Conservation (phyloP, 2,329 filamentous ascomycete species). For the Colletotrichum sp. region DNA sequence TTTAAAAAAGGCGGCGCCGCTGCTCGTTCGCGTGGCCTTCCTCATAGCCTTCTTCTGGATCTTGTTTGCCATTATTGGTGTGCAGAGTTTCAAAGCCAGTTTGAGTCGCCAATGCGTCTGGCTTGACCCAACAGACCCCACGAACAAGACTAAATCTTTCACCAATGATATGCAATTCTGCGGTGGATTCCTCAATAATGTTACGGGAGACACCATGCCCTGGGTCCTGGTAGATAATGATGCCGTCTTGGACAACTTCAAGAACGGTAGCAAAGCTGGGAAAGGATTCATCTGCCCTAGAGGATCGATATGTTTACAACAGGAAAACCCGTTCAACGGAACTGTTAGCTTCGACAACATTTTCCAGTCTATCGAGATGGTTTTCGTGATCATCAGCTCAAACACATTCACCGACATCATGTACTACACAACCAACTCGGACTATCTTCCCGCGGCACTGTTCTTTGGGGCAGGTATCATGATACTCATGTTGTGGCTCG, state of each 20-base stretch:
- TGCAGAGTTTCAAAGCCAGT: conserved; percentile 94
- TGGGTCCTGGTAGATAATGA: conserved; percentile 61
- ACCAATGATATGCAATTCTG: conserved; percentile 78
- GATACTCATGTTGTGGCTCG: conserved; percentile 94
- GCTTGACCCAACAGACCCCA: conserved; percentile 67
- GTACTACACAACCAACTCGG: conserved; percentile 90
- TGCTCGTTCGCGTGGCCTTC: conserved; percentile 92
- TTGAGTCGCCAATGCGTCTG: conserved; percentile 79
- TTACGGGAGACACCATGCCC: conserved; percentile 60
- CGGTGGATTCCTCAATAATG: conserved; percentile 76
- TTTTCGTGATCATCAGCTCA: conserved; percentile 98
- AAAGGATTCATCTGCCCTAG: conserved; percentile 91
- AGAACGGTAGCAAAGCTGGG: conserved; percentile 53
- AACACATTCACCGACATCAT: conserved; percentile 96
- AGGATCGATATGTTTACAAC: conserved; percentile 83
- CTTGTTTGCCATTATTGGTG: conserved; percentile 92
- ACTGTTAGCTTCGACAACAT: conserved; percentile 98
- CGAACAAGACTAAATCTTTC: conserved; percentile 59
- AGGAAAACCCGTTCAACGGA: conserved; percentile 77
- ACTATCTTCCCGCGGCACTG: conserved; percentile 85
- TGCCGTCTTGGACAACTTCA: conserved; percentile 47
- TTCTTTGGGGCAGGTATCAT: conserved; percentile 80
- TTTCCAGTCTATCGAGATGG: conserved; percentile 85
- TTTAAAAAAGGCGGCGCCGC: conserved; percentile 91
- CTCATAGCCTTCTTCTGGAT: conserved; percentile 98